phyloP scores from a whole-genome alignment of 306 rosid species.

The cucumber (Cucumis sativus) region Cucumber_9930_V3 NC_026656.2:1137001-1137500 shows the following conservation, averaged over 20 bases:
- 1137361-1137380: not conserved
- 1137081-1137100: slow-evolving; percentile 99
- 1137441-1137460: not conserved
- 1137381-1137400: no score
- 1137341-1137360: not conserved
- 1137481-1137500: not conserved
- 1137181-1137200: slow-evolving; percentile 99
- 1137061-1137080: slow-evolving; percentile 96
- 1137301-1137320: slow-evolving; percentile 95
- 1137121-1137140: not conserved
- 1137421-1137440: not conserved
- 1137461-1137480: not conserved
- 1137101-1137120: not conserved
- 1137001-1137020: slow-evolving; percentile 92
- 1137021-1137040: slow-evolving; percentile 98
- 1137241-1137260: slow-evolving; percentile 99
- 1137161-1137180: not conserved
- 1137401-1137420: no score
- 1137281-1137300: slow-evolving; percentile 89
- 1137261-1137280: slow-evolving; percentile 98
- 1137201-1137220: slow-evolving; percentile 96
- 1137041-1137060: slow-evolving; percentile 95
- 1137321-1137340: slow-evolving; percentile 32
- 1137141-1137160: not conserved
- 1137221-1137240: slow-evolving; percentile 87